Evolutionary conservation across 73 alveolate genomes (phyloP), one percentile per base, ranked within the genome.

Genomic region (Paramecium caudatum): DNA sequence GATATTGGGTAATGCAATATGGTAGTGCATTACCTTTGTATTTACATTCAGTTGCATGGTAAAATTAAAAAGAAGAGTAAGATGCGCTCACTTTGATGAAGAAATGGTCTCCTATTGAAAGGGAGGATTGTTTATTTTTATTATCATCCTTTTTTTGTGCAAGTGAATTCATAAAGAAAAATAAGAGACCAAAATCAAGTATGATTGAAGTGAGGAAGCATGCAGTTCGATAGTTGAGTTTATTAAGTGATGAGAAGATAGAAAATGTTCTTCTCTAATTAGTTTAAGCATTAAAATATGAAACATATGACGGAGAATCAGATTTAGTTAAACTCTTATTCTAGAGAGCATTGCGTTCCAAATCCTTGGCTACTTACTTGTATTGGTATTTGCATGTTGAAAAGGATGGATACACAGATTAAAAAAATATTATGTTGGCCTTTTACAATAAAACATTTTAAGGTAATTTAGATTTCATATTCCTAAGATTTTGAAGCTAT

Each of bases 211-310:
- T 98, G 19, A 88, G 99, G 62, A 95, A 93, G 83, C 94, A 94
- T 81, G 99, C 99, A 1, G 94, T 95, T 10, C 82, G 90, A 49
- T 82, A 94, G 46, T 90, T 98, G 62, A 93, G 94, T 36, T 82
- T 91, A 36, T 91, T 90, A 47, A 48, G 90, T 19, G 93, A 82
- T 62, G 97, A 94, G 21, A 92, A 96, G 8, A 82, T 98, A 23
- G 95, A 94, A 74, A 91, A 94, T 82, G 97, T 98, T 43, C 91
- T 98, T 92, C 91, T 98, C 39, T 94, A 98, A 94, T 93, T 98
- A 36, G 99, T 96, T 7, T 97, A 96, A 82, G 99, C 99, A 46
- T 95, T 95, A 82, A 91, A 99, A 93, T 98, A 98, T 94, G 99
- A 98, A 92, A 93, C 95, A 55, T 63, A 39, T 61, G 94, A 92